Evolutionary conservation across 176 grass and related monocot species (phyloP), one percentile per base, ranked within the genome.

Genomic region (Aegilops bicornis): DNA sequence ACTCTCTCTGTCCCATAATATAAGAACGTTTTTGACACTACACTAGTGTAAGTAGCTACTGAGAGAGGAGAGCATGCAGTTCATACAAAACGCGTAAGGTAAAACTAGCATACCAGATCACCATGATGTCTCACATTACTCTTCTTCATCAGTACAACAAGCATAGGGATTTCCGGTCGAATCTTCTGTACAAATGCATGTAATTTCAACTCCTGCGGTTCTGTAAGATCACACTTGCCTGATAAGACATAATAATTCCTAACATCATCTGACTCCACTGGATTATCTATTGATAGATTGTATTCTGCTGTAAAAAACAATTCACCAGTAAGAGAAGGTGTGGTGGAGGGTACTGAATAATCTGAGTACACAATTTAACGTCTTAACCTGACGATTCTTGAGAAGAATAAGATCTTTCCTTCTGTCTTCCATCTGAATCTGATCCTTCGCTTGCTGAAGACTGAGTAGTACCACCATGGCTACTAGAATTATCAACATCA

Each of bases 381-480:
- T 76, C 66, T 31, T 89, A 76, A 89, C 88, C 88, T 76, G 83
- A 85, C 5, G 4, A 12, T 54, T 89, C 17, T 42, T 69, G 61
- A 8, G 27, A 85, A 31, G 63, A 69, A 6, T 48, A 60, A 8
- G 33, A 81, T 35, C 27, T 79, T 72, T 47, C 23, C 19, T 10
- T 68, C 40, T 8, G 39, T 10, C 24, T 59, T 30, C n/a, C 24
- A 19, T 23, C 20, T 42, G 69, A 22, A 23, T 31, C 27, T 32
- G 64, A 67, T 32, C n/a, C 78, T 74, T 74, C 16, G 29, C 82
- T 58, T 64, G 10, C 22, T 67, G 37, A 82, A 29, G 83, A 77
- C 60, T 61, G 19, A 22, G 20, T 23, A 4, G 16, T 23, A 23
- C 50, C 83, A 54, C 65, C 33, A 74, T 0, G 4, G 9, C 50